Percentiles rank a stretch among this genome's conserved stretches.
Evolutionary conservation across 192 early-diverging fungal genomes (phyloP).

Genomic region (Phlyctochytrium planicorne): DNA sequence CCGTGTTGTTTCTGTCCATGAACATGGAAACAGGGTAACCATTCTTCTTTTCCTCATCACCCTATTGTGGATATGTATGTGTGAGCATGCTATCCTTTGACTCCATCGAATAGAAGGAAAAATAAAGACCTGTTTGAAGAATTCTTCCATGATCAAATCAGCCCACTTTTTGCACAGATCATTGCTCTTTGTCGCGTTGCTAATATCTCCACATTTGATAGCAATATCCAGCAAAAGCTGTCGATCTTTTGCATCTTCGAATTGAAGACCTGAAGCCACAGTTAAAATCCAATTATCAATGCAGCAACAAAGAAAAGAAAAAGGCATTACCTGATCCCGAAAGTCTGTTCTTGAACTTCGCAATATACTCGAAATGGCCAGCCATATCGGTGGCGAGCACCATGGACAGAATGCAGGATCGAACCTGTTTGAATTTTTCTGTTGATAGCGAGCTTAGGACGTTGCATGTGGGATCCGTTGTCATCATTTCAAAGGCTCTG

Average conservation of each 20-base stretch:
- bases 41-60: slow-evolving; percentile 52
- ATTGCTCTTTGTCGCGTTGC: slow-evolving; percentile 49
- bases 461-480: slow-evolving; percentile 40
- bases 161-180: slow-evolving; percentile 54
- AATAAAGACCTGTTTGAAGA: slow-evolving; percentile 43
- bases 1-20: slow-evolving; percentile 47
- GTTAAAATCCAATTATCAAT: neutral
- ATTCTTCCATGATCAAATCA: slow-evolving; percentile 58
- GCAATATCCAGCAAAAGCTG: slow-evolving; percentile 51
- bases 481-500: slow-evolving; percentile 49
- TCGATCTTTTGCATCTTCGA: slow-evolving; percentile 43
- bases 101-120: too few species aligned
- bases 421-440: slow-evolving; percentile 49
- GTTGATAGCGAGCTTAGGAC: slow-evolving; percentile 40
- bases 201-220: slow-evolving; percentile 62
- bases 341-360: slow-evolving; percentile 60
- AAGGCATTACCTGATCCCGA: neutral
- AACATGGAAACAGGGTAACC: slow-evolving; percentile 31
- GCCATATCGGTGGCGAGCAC: slow-evolving; percentile 56
- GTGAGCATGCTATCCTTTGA: too few species aligned
- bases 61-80: slow-evolving; percentile 21
- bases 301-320: neutral
- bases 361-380: slow-evolving; percentile 58
- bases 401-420: slow-evolving; percentile 41
- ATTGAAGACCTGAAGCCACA: slow-evolving; percentile 39